phyloP scores from a whole-genome alignment of 495 filamentous ascomycete genomes.

The Hypomontagnella monticulosa region DNA sequence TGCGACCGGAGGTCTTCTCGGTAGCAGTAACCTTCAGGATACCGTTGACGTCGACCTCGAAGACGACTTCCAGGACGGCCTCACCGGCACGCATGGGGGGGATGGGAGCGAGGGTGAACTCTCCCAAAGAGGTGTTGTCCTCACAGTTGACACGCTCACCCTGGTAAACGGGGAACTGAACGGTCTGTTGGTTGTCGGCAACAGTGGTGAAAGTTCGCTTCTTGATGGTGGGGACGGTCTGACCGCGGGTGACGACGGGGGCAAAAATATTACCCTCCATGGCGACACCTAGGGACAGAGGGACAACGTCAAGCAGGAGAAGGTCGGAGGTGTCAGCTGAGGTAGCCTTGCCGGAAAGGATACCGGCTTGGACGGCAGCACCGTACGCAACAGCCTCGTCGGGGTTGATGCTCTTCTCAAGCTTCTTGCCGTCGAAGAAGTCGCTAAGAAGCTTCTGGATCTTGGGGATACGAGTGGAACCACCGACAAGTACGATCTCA shows the following conservation, averaged over 20 bases:
- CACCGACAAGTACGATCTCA: constrained; percentile 98
- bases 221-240: constrained; percentile 92
- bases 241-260: constrained; percentile 89
- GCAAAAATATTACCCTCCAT: constrained; percentile 99
- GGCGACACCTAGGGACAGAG: constrained; percentile 97
- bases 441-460: constrained; percentile 98
- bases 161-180: constrained; percentile 98
- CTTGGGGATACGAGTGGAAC: constrained; percentile 98
- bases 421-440: constrained; percentile 99
- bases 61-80: constrained; percentile 96
- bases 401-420: constrained; percentile 99
- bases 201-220: constrained; percentile 98
- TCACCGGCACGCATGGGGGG: constrained; percentile 98
- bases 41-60: constrained; percentile 99
- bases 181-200: constrained; percentile 93
- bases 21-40: constrained; percentile 99
- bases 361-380: constrained; percentile 98
- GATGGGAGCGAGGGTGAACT: constrained; percentile 98
- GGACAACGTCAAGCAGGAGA: constrained; percentile 94
- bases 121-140: constrained; percentile 98
- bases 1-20: constrained; percentile 98
- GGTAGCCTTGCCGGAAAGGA: constrained; percentile 95
- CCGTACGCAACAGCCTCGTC: constrained; percentile 99
- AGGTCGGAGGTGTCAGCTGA: constrained; percentile 96
- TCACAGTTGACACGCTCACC: constrained; percentile 99